Percentiles rank a stretch among this genome's conserved stretches.
Evolutionary conservation across 2,329 filamentous ascomycete genomes (phyloP).

Genomic region (Stemphylium vesicarium): DNA sequence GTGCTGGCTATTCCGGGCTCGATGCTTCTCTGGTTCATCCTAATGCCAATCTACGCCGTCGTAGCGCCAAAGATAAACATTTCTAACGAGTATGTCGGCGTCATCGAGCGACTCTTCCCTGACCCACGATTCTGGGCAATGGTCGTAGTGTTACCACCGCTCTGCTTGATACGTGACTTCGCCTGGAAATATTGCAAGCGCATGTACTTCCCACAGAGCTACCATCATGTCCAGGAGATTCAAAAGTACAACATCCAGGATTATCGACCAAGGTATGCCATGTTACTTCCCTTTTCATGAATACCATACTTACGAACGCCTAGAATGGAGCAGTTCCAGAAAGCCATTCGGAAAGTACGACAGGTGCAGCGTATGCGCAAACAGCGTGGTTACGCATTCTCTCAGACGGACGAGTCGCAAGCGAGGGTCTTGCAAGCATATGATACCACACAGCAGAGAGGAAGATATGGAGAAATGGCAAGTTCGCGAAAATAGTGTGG

Average conservation of each 20-base stretch:
- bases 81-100: constrained; percentile 82
- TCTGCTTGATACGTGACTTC: constrained; percentile 88
- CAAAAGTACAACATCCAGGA: constrained; percentile 99
- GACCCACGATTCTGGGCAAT: constrained; percentile 92
- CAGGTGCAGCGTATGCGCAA: constrained; percentile 99
- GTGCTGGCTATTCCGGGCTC: constrained; percentile 94
- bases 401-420: constrained; percentile 95
- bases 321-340: constrained; percentile 99
- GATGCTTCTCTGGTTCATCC: constrained; percentile 88
- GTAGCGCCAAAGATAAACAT: constrained; percentile 83
- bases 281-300: not conserved
- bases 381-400: constrained; percentile 97
- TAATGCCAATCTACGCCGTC: constrained; percentile 85
- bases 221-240: constrained; percentile 99
- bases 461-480: constrained; percentile 94
- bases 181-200: constrained; percentile 97
- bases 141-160: constrained; percentile 75
- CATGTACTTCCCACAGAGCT: constrained; percentile 95
- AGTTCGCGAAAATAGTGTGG: constrained; percentile 54
- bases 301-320: constrained; percentile 1
- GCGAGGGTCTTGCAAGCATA: constrained; percentile 95
- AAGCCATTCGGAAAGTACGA: constrained; percentile 96
- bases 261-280: constrained; percentile 84
- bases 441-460: constrained; percentile 91
- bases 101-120: constrained; percentile 79